Evolutionary conservation across 2,329 filamentous ascomycete species (phyloP).

Genomic region (Apiospora phragmitis): DNA sequence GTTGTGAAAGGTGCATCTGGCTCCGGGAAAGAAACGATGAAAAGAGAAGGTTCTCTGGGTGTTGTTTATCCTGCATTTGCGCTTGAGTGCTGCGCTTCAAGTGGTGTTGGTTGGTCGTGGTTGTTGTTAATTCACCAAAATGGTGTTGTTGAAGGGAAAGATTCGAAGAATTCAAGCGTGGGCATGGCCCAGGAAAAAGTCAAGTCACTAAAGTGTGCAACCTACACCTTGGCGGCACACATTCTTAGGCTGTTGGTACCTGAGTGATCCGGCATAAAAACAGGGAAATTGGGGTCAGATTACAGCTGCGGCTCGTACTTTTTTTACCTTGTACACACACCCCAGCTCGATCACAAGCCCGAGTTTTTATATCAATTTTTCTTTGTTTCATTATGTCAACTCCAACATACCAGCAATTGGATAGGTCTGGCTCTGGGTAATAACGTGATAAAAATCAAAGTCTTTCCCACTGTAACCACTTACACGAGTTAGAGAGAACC

Average conservation of each 20-base stretch:
- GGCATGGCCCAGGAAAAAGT: constrained; percentile 1
- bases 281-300: background rate
- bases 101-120: constrained; percentile 18
- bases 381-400: background rate
- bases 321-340: background rate
- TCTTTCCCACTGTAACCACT: background rate
- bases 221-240: background rate
- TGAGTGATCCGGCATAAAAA: background rate
- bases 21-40: constrained; percentile 52
- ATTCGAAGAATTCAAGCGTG: background rate
- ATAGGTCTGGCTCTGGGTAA: background rate
- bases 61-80: constrained; percentile 62
- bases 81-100: constrained; percentile 8
- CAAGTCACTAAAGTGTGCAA: background rate
- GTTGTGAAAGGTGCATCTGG: constrained; percentile 59
- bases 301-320: background rate
- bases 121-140: constrained; percentile 19
- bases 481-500: background rate
- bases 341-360: background rate
- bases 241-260: background rate
- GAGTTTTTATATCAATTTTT: background rate
- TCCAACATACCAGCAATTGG: background rate
- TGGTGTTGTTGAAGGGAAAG: constrained; percentile 21
- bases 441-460: background rate
- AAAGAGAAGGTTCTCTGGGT: constrained; percentile 39